phyloP scores from a whole-genome alignment of 2,329 filamentous ascomycete species.

The Aspergillus hortae region DNA sequence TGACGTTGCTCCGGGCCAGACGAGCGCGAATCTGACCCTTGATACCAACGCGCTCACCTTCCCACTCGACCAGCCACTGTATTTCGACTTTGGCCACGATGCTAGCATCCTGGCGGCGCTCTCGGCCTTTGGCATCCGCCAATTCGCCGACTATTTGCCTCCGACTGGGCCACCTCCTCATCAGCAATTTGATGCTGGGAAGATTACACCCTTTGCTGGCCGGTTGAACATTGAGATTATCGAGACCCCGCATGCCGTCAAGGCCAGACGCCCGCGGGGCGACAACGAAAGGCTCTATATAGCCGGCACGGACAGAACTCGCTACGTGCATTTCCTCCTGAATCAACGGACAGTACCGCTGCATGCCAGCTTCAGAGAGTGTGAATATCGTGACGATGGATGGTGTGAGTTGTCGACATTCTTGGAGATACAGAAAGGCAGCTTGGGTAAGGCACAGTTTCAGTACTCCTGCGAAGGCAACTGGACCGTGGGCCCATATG shows the following conservation, averaged over 20 bases:
- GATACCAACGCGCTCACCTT: conserved; percentile 63
- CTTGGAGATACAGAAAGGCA: conserved; percentile 57
- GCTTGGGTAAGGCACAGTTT: conserved; percentile 58
- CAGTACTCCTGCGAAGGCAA: conserved; percentile 63
- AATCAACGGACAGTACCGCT: conserved; percentile 72
- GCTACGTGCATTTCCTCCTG: conserved; percentile 70
- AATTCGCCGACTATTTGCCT: conserved; percentile 62
- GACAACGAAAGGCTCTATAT: conserved; percentile 37
- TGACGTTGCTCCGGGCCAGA: conserved; percentile 14
- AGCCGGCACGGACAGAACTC: conserved; percentile 45
- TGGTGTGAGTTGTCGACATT: conserved; percentile 74
- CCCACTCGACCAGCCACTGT: conserved; percentile 68
- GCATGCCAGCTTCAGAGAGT: conserved; percentile 62
- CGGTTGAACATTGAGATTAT: conserved; percentile 73
- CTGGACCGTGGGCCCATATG: conserved; percentile 21
- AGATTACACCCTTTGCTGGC: conserved; percentile 69
- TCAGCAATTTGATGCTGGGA: conserved; percentile 63
- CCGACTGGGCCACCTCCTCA: conserved; percentile 38
- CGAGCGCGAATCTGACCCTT: conserved; percentile 45
- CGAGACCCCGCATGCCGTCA: conserved; percentile 61
- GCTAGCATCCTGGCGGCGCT: conserved; percentile 68
- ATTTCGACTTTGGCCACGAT: conserved; percentile 77
- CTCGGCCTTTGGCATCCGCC: conserved; percentile 67
- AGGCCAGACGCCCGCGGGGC: not conserved
- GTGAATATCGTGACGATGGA: conserved; percentile 64